A percentile compares a stretch with the other conserved stretches of the same genome.
Evolutionary conservation across 345 rosid genomes (phyloP).

Genomic region (Cochlearia excelsa): DNA sequence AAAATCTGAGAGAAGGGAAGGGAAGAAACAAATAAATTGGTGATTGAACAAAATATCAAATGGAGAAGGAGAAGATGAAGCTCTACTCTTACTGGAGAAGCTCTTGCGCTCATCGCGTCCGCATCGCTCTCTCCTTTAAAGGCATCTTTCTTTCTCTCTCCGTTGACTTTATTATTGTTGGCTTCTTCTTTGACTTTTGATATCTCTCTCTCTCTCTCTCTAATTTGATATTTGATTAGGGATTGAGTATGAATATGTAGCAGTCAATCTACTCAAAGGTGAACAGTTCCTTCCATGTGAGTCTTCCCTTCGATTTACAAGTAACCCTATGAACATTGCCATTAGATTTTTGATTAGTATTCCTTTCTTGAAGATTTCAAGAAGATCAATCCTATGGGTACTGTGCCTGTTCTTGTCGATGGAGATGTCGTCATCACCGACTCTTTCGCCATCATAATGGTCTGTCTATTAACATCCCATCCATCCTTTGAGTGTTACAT

Average conservation of each 20-base stretch:
- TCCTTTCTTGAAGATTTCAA: constrained; percentile 43
- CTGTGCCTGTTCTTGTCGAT: constrained; percentile 71
- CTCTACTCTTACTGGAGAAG: constrained; percentile 74
- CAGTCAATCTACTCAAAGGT: constrained; percentile 57
- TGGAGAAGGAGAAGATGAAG: constrained; percentile 29
- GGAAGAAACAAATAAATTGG: no score
- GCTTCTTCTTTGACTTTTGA: no score
- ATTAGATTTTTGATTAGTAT: neutral
- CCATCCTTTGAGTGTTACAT: no score
- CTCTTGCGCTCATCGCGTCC: constrained; percentile 72
- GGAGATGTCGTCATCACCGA: constrained; percentile 65
- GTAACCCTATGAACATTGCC: no score
- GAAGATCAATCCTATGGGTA: constrained; percentile 76
- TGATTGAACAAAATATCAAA: no score
- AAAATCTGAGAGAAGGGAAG: neutral
- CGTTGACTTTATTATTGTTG: no score
- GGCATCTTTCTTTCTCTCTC: constrained; percentile 31
- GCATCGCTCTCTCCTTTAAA: constrained; percentile 77
- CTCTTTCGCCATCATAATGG: constrained; percentile 68
- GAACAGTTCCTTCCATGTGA: constrained; percentile 64
- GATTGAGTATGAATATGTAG: constrained; percentile 56
- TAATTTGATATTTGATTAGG: constrained; percentile 41
- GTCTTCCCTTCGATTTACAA: neutral
- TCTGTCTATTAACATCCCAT: neutral
- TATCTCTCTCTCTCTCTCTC: neutral